Base-by-base conservation (phyloP, 257 asterid genomes). In the Asclepias syriaca region DNA sequence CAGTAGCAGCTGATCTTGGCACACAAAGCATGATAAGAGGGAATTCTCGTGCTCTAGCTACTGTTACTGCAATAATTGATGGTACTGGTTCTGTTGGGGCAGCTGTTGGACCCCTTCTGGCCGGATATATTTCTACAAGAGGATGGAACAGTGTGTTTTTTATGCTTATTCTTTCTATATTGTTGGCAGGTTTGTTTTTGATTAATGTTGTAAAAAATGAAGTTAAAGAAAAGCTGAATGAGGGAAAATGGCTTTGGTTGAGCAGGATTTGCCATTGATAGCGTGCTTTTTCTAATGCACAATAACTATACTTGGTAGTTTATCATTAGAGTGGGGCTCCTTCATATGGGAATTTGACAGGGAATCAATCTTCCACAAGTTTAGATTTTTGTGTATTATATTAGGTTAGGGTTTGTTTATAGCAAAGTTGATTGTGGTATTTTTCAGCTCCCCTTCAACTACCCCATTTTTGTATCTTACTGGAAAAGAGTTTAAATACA, bases 41-140 rank as follows among this genome's bases (percentile, higher is more conserved):
- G 67, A 95, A 82, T 72, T 80, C 96, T 0, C 96, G 95, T 18
- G 97, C 95, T 58, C 79, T 94, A 78, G 98, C 99, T 64, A 91
- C 96, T 9, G 98, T 95, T 29, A 73, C 97, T 27, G 99, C 98
- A 32, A 92, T 95, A 65, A 95, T 95, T 77, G 98, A 95, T 65
- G 99, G 96, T 12, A 95, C 99, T 19, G 99, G 98, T 73, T 95
- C 99, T 39, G 89, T 90, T 13, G 97, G 99, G 48, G 99, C 96
- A 10, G 98, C 97, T 45, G 69, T 92, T 54, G 99, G 98, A 32
- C 98, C 98, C 5, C 97, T 95, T 83, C 77, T 95, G 55, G 98
- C 97, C n/a, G 97, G 99, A 45, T 95, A 92, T 81, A 87, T 92
- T 69, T 87, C 94, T 11, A 90, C 96, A 2, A 84, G 86, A 74